Evolutionary conservation across 169 alveolate genomes (phyloP).

Genomic region (Cryptosporidium sp.): DNA sequence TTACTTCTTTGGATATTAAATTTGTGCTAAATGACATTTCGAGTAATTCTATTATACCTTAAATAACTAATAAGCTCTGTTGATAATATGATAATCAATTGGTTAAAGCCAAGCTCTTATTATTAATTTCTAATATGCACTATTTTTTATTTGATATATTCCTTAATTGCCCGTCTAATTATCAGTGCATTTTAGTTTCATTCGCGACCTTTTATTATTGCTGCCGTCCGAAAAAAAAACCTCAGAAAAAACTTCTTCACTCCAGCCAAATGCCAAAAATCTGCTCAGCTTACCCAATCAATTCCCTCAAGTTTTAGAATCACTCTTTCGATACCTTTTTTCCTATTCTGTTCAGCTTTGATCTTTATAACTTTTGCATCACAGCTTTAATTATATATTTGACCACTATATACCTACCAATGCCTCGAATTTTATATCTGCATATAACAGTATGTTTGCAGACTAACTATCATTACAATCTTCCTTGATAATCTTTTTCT

Average conservation of each 20-base stretch:
- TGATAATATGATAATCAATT: neutral
- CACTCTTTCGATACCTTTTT: neutral
- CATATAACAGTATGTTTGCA: neutral
- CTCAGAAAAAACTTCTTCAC: neutral
- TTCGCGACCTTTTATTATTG: neutral
- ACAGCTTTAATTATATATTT: neutral
- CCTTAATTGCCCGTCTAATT: neutral
- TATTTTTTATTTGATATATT: neutral
- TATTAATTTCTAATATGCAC: neutral
- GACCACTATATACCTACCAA: neutral
- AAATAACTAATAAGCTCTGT: neutral
- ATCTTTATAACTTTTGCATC: conserved; percentile 14
- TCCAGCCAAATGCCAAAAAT: neutral
- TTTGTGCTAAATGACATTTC: conserved; percentile 19
- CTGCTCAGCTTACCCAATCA: neutral
- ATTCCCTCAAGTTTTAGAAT: neutral
- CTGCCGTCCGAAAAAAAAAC: neutral
- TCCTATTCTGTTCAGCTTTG: neutral
- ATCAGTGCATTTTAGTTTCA: conserved; percentile 6
- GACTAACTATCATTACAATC: conserved; percentile 6
- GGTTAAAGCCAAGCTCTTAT: neutral
- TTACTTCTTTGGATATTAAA: neutral
- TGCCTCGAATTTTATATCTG: neutral
- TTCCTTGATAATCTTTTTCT: neutral
- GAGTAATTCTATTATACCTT: neutral